Percentiles rank a stretch among this genome's conserved stretches.
Conservation (phyloP, 2,329 filamentous ascomycete genomes). For the Colletotrichum shisoi region DNA sequence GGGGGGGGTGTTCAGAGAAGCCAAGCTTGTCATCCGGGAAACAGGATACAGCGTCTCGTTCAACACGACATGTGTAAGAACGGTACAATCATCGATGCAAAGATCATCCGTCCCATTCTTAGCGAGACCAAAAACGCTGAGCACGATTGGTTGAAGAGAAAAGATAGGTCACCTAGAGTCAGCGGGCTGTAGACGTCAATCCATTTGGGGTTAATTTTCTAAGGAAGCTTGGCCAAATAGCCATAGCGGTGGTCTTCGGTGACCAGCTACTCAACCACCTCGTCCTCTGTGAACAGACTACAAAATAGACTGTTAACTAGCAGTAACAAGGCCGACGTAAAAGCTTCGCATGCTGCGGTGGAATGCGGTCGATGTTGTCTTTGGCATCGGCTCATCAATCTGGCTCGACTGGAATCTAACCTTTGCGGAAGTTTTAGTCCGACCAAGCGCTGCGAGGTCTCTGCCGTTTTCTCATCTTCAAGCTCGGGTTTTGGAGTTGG, state of each 20-base stretch:
- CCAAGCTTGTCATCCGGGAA: not conserved
- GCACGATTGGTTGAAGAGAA: constrained; percentile 49
- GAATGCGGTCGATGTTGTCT: constrained; percentile 51
- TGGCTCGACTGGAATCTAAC: constrained; percentile 52
- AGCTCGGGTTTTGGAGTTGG: constrained; percentile 51
- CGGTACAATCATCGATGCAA: constrained; percentile 48
- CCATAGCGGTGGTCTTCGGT: constrained; percentile 46
- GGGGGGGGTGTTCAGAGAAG: constrained; percentile 26
- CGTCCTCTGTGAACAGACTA: constrained; percentile 44
- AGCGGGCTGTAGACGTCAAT: not conserved
- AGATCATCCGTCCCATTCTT: constrained; percentile 50
- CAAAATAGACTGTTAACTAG: constrained; percentile 43
- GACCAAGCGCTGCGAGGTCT: constrained; percentile 45
- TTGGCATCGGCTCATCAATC: constrained; percentile 52
- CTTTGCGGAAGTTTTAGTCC: constrained; percentile 43
- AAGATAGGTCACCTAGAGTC: constrained; percentile 42
- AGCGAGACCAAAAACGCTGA: constrained; percentile 46
- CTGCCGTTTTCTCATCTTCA: constrained; percentile 55
- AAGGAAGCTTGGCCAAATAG: constrained; percentile 53
- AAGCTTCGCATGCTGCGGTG: constrained; percentile 48
- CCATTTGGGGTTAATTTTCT: not conserved
- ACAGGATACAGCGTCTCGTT: not conserved
- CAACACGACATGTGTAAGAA: constrained; percentile 52
- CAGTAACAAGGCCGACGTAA: constrained; percentile 40
- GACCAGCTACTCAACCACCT: constrained; percentile 49